These are phyloP conservation scores for Trichosporon sp. DNA, from an alignment of 1,284 basidiomycete genomes.

Conservation along the genomic window DNA sequence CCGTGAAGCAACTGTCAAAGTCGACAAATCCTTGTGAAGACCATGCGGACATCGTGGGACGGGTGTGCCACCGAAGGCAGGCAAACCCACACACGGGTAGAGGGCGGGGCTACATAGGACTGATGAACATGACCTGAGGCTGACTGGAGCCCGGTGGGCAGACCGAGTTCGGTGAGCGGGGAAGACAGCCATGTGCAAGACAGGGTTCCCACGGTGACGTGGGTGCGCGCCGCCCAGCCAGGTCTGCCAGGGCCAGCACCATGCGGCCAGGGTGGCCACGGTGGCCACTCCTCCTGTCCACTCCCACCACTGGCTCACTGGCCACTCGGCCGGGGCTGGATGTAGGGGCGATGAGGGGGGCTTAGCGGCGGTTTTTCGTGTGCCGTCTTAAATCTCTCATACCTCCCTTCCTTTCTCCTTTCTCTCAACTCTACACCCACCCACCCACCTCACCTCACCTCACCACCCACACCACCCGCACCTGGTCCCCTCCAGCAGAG, in stretches of 20 bases:
- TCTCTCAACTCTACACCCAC: background rate
- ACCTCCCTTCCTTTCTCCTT: background rate
- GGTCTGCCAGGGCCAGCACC: background rate
- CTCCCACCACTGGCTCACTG: background rate
- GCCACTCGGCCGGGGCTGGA: background rate
- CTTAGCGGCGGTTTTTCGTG: conserved; percentile 13
- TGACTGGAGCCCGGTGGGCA: background rate
- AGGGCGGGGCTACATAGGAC: background rate
- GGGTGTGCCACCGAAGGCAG: background rate
- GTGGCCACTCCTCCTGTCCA: conserved; percentile 3
- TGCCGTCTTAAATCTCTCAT: background rate
- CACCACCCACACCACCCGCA: background rate
- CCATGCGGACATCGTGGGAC: background rate
- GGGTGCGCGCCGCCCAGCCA: background rate
- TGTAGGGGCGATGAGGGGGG: background rate
- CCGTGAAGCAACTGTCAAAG: background rate
- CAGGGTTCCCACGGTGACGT: conserved; percentile 5
- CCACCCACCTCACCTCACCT: background rate
- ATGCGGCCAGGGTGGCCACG: background rate
- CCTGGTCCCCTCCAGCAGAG: background rate
- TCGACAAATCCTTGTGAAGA: no score
- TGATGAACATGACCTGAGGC: background rate
- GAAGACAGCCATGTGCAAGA: background rate
- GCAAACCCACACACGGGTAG: background rate
- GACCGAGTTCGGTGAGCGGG: background rate